A percentile compares a stretch with the other conserved stretches of the same genome.
These are phyloP conservation scores for Trametes cubensis DNA, from an alignment of 768 basidiomycete species.

Conservation along the genomic window DNA sequence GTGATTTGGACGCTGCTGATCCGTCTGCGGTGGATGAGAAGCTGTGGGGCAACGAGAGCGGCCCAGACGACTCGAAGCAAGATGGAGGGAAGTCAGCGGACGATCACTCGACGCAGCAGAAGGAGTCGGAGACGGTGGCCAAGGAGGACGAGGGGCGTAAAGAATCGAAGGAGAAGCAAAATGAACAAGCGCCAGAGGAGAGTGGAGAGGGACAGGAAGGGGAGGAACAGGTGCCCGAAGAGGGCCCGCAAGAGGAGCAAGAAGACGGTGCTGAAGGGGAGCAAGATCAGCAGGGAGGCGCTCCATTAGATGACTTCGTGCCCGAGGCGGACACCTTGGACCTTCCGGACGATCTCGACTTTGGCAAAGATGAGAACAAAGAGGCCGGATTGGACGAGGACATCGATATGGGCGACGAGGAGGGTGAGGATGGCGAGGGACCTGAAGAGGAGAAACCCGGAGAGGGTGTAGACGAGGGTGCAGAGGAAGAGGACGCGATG, in stretches of 20 bases:
- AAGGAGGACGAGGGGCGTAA: slow-evolving; percentile 60
- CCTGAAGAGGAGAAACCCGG: slow-evolving; percentile 36
- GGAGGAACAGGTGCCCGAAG: slow-evolving; percentile 31
- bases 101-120: slow-evolving; percentile 58
- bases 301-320: slow-evolving; percentile 74
- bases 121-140: slow-evolving; percentile 71
- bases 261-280: slow-evolving; percentile 27
- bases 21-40: slow-evolving; percentile 91
- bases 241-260: slow-evolving; percentile 20
- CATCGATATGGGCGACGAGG: slow-evolving; percentile 32
- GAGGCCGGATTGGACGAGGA: slow-evolving; percentile 25
- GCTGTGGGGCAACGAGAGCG: slow-evolving; percentile 88
- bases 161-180: slow-evolving; percentile 29
- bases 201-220: slow-evolving; percentile 15
- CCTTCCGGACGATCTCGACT: slow-evolving; percentile 83
- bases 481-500: slow-evolving; percentile 26
- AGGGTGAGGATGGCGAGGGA: slow-evolving; percentile 27
- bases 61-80: slow-evolving; percentile 53
- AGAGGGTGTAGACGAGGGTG: slow-evolving; percentile 32
- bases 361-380: slow-evolving; percentile 37
- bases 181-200: slow-evolving; percentile 29
- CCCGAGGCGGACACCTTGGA: slow-evolving; percentile 84
- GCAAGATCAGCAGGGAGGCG: slow-evolving; percentile 56
- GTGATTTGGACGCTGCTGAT: slow-evolving; percentile 80
- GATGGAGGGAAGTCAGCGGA: slow-evolving; percentile 60